Percentiles rank a stretch among this genome's conserved stretches.
These are phyloP conservation scores for Eleusine indica DNA, from an alignment of 176 grass and related monocot species.

Conservation along the genomic window DNA sequence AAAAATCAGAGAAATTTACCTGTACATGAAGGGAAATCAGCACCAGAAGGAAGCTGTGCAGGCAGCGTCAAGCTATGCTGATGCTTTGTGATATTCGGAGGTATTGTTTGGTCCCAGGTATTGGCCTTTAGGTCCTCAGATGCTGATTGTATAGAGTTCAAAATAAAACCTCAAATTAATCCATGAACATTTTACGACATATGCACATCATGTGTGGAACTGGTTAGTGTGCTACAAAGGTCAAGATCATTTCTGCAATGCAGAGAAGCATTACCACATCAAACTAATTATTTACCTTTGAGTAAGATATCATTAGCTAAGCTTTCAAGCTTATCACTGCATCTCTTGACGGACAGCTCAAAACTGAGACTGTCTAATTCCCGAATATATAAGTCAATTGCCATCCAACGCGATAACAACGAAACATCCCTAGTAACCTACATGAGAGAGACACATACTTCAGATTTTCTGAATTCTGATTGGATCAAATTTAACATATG, in stretches of 20 bases:
- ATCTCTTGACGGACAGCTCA: slow-evolving; percentile 88
- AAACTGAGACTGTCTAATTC: slow-evolving; percentile 92
- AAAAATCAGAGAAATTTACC: slow-evolving; percentile 50
- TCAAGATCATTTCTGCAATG: background rate
- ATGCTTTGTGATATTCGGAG: slow-evolving; percentile 43
- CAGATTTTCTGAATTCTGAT: slow-evolving; percentile 2
- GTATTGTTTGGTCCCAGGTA: slow-evolving; percentile 49
- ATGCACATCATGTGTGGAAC: background rate
- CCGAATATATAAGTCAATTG: slow-evolving; percentile 79
- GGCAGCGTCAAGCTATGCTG: slow-evolving; percentile 54
- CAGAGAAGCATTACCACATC: background rate
- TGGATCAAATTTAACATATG: background rate
- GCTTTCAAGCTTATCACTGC: slow-evolving; percentile 63
- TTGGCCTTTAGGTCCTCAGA: slow-evolving; percentile 49
- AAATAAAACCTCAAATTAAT: slow-evolving; percentile 12
- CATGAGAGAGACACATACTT: slow-evolving; percentile 11
- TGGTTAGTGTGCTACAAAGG: background rate
- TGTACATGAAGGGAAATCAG: slow-evolving; percentile 90
- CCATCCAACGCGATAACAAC: slow-evolving; percentile 90
- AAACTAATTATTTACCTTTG: slow-evolving; percentile 50
- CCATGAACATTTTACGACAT: background rate
- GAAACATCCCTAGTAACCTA: slow-evolving; percentile 95
- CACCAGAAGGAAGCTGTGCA: slow-evolving; percentile 74
- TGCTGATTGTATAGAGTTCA: slow-evolving; percentile 55
- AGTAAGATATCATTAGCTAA: slow-evolving; percentile 76